phyloP scores from a whole-genome alignment of 345 rosid genomes.

The Gossypium australe region DNA sequence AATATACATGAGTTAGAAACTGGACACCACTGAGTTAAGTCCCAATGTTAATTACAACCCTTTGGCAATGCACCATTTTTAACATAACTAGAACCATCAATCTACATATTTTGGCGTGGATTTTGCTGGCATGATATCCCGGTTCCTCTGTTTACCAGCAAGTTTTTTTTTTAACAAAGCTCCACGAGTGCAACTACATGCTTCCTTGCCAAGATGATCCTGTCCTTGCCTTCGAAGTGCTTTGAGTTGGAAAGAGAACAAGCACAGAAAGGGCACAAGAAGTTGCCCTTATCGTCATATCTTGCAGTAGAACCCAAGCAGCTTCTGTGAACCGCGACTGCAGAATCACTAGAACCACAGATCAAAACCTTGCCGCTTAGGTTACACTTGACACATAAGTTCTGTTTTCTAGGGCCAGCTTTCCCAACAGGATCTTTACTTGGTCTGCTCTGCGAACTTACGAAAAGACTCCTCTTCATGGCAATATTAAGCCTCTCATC shows the following conservation, averaged over 20 bases:
- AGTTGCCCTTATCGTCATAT: not conserved
- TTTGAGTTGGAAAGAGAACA: not conserved
- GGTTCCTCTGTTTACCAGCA: no score
- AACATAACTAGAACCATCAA: no score
- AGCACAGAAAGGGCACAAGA: not conserved
- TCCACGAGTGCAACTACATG: not conserved
- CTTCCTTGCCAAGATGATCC: not conserved
- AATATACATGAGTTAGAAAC: no score
- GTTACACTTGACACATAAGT: not conserved
- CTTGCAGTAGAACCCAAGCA: not conserved
- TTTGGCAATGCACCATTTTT: no score
- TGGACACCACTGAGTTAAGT: no score
- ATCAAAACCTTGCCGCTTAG: no score
- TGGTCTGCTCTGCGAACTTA: not conserved
- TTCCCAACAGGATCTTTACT: not conserved
- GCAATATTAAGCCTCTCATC: not conserved
- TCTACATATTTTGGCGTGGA: no score
- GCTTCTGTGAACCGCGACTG: not conserved
- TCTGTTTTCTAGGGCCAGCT: not conserved
- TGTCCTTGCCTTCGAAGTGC: not conserved
- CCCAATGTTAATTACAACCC: no score
- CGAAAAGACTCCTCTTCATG: not conserved
- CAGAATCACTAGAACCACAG: not conserved
- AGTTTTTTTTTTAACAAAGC: not conserved
- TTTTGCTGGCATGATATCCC: no score